Base-by-base conservation (phyloP, 2,329 filamentous ascomycete genomes). In the Penicillium glabrum region DNA sequence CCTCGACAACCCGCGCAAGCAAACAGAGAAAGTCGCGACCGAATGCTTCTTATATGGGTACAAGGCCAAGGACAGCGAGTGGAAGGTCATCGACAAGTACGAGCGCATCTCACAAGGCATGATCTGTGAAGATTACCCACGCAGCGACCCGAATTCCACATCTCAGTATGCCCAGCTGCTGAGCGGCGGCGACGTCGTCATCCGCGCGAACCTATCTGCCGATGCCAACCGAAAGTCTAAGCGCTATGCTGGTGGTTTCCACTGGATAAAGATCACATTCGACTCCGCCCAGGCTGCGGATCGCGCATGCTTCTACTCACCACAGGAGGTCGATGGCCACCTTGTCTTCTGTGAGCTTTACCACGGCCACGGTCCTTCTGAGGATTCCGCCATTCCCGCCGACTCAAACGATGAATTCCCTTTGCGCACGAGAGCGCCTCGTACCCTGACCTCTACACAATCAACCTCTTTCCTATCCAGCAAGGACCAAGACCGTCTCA, bases 61-160 rank as follows among this genome's bases (percentile, higher is more conserved):
- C 75, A 85, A 73, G 78, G 87, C 75, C 82, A 91, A 79, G 63
- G 80, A 83, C 5, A 71, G 74, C 8, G 83, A 87, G 69, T 97
- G 95, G 83, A 91, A 93, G 27, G 92, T 92, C 33, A 88, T 98
- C 66, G 87, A 89, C 64, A 90, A 91, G 76, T 98, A 89, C 77
- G 93, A 97, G 78, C 85, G 88, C 58, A 86, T 96, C 43, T 93
- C 90, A 7, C 75, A 77, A 31, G 93, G 93, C 26, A 79, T 86
- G 61, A 91, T 97, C 71, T 93, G 93, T 75, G 93, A 98, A 77
- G 93, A 97, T 76, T 98, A 98, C 75, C 86, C 92, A 9, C 87
- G 93, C 60, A 87, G 90, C 61, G 89, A 93, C n/a, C 89, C 90
- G 3, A 81, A 86, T 54, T 83, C 87, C 60, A 84, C 85, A 69